A percentile compares a stretch with the other conserved stretches of the same genome.
Evolutionary conservation across 345 rosid genomes (phyloP).

Genomic region (Theobroma cacao): DNA sequence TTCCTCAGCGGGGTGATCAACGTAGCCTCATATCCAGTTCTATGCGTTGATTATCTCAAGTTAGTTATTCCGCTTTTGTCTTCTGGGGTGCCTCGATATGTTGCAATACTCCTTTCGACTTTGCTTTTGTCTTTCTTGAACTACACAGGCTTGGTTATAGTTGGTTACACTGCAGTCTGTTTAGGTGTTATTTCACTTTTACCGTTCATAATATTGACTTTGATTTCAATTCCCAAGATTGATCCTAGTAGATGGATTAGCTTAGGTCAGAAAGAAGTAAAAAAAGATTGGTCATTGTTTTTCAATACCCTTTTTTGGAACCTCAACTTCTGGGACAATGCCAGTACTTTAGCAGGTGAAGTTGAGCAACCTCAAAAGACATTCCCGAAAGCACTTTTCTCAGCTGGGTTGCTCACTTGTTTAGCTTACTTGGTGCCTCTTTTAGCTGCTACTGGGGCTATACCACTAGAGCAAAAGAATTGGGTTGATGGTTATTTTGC

Average conservation of each 20-base stretch:
- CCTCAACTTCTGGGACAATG: slow-evolving; percentile 68
- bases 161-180: slow-evolving; percentile 49
- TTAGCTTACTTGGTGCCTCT: slow-evolving; percentile 52
- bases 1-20: slow-evolving; percentile 59
- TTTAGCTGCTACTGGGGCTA: slow-evolving; percentile 65
- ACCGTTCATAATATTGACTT: slow-evolving; percentile 49
- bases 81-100: slow-evolving; percentile 35
- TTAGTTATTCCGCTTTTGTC: slow-evolving; percentile 32
- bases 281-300: slow-evolving; percentile 60
- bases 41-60: slow-evolving; percentile 49
- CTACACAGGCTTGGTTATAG: slow-evolving; percentile 48
- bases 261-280: slow-evolving; percentile 46
- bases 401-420: slow-evolving; percentile 54
- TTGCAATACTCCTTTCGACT: slow-evolving; percentile 37
- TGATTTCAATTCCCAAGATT: slow-evolving; percentile 50
- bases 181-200: slow-evolving; percentile 50
- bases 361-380: slow-evolving; percentile 52
- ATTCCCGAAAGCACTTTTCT: slow-evolving; percentile 45
- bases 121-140: slow-evolving; percentile 43
- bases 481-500: slow-evolving; percentile 71
- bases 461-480: slow-evolving; percentile 46
- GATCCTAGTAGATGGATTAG: slow-evolving; percentile 56
- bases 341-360: slow-evolving; percentile 63
- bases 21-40: slow-evolving; percentile 49
- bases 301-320: slow-evolving; percentile 80